Evolutionary conservation across 78 protist genomes (phyloP), one percentile per base, ranked within the genome.

Genomic region (Bigelowiella natans): DNA sequence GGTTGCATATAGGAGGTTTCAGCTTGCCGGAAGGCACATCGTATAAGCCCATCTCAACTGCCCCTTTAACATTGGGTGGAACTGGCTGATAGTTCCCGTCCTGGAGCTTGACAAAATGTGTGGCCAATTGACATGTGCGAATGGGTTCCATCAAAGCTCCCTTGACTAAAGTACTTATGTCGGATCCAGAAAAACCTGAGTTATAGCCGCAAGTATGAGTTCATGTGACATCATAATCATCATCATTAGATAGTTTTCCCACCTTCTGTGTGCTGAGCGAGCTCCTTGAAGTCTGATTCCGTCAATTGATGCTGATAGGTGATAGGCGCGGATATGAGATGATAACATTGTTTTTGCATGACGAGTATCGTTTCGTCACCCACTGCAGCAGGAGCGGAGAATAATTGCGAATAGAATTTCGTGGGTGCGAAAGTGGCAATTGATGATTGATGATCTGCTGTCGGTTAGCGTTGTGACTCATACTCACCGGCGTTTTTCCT

Each of bases 91-190:
- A 31, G 11, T 0, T 0, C 38, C 63, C 51, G n/a, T 7, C 82
- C 36, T 2, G 40, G 1, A 1, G 63, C 37, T 51, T 11, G 91
- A 95, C 94, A 85, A 97, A 97, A 90, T 97, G 99, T 3, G 98
- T 97, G 28, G 99, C 98, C 18, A 2, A 0, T 90, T 97, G 99
- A 31, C 94, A 90, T 31, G 90, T 93, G 39, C 99, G 96, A 30
- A 98, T 95, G 1, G 99, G 98, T 91, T 92, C 94, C 98, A 97
- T 96, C 83, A 98, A 88, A 0, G 98, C 98, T 7, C 96, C 97
- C 29, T 97, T 95, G 2, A 96, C 97, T 0, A 96, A 37, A 2
- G 92, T 93, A 29, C 92, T 39, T 34, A 98, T 95, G 64, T 98
- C 99, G 73, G 73, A 51, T 18, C 73, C 73, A 18, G 73, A 51